Evolutionary conservation across 495 filamentous ascomycete species (phyloP), one percentile per base, ranked within the genome.

Genomic region (Xylaria curta): DNA sequence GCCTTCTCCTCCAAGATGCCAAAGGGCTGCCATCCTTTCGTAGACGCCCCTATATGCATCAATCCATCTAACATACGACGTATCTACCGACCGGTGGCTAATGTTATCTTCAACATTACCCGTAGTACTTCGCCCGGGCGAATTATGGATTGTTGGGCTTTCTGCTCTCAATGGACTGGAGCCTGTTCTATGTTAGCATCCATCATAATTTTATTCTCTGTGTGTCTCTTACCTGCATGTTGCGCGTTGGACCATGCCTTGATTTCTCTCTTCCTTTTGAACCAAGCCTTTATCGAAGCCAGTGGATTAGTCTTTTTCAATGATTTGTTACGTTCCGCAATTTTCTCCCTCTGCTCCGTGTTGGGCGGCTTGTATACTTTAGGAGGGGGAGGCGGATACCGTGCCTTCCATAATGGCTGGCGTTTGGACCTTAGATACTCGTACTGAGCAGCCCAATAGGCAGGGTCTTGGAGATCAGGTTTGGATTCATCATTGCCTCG

Each of bases 11-110:
- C 60, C 60, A 28, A 63, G 38, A 8, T 44, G 2, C 60, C 60
- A 63, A 44, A 63, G 60, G 21, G 38, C 60, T 44, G 21, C 38
- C 60, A 63, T 63, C 21, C 60, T 63, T 42, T 63, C 21, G 38
- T 63, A 63, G 13, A 63, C 60, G 44, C 60, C 60, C 21, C n/a
- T 63, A 4, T 63, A 63, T 36, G 60, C 60, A 9, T 24, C 38
- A 5, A 10, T 9, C 60, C 60, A 63, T 28, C 60, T 63, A 28
- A 15, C 8, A 13, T 63, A 44, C 2, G 17, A 9, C 10, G 3
- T 24, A 0, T 42, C 12, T 28, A 28, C 38, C 21, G 38, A 44
- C 8, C 13, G 60, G 15, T 17, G 8, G 24, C 60, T 44, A n/a
- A 26, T 26, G 12, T 10, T 44, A 2, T 63, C 60, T 24, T 44